Base-by-base conservation (phyloP, 78 protist genomes). In the Bodo saltans region DNA sequence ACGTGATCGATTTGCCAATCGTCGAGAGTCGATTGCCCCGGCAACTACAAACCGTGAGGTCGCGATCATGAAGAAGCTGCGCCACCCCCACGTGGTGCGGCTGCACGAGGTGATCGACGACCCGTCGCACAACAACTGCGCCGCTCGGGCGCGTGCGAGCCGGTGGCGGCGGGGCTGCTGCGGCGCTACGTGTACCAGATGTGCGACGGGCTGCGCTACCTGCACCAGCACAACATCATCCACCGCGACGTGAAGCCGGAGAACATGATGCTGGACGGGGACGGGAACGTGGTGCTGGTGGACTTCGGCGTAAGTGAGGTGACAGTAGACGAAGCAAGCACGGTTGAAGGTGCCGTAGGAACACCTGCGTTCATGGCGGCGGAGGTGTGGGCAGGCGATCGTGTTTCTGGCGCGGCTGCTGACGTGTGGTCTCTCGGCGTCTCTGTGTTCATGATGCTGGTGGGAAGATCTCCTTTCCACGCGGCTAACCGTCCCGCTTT, bases 91-190 rank as follows among this genome's bases (percentile, higher is more conserved):
- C 78, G 52, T 87, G 27, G 84, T 94, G 72, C 70, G 47, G 34
- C 87, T 94, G 30, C 83, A 47, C 74, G 97, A 93, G 41, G 92
- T 93, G 38, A 88, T 94, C 33, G 95, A 93, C 76, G 94, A 93
- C 32, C 92, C 94, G 72, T 0, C 1, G 52, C 17, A 1, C 25
- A 68, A 86, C 53, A 68, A 70, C n/a, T n/a, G n/a, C n/a, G n/a
- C n/a, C n/a, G n/a, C n/a, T n/a, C n/a, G n/a, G n/a, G n/a, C n/a
- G n/a, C n/a, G n/a, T n/a, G n/a, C n/a, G n/a, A n/a, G n/a, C n/a
- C n/a, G n/a, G n/a, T n/a, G n/a, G n/a, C n/a, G n/a, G n/a, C n/a
- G n/a, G n/a, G n/a, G n/a, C n/a, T n/a, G n/a, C n/a, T 89, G 8
- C 71, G 92, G 76, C 78, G 72, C 33, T 91, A 91, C 68, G 78